Evolutionary conservation across 2,329 filamentous ascomycete species (phyloP), one percentile per base, ranked within the genome.

Genomic region (Colletotrichum lupini): DNA sequence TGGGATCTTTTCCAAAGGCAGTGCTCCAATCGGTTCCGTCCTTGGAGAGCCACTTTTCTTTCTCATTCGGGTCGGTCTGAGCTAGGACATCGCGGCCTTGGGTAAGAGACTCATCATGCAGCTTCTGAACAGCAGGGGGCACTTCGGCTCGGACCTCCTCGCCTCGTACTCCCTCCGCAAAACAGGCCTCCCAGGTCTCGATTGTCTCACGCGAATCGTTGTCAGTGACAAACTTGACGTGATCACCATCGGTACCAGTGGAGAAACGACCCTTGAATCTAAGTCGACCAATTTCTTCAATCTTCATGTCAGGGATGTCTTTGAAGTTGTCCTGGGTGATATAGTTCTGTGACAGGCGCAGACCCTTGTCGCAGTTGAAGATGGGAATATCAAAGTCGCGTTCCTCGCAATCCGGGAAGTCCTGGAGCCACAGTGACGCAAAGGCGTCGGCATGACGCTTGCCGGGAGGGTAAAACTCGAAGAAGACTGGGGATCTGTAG

Each of bases 101-200:
- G 0, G 92, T 92, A 46, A 98, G 84, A 0, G 94, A 96, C 74
- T 93, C 87, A 35, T 97, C 94, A 80, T 98, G 96, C 12, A 98
- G 86, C 77, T 92, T 88, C 81, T 93, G 90, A 0, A 96, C 88
- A 12, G 89, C 84, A 1, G 92, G 90, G 0, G 95, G 94, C 0
- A 98, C 86, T 78, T 97, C 93, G 28, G 91, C 88, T 11, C 89
- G 85, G 1, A 98, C 94, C 32, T 91, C 88, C 68, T 92, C 89
- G 16, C 87, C 83, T 2, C 97, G 91, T 0, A 98, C 94, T 14
- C 96, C 96, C 81, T 98, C 95, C 0, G 95, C 91, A 53, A 93
- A 90, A 81, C 96, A 98, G 0, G 95, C 94, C 82, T 98, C 95
- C 95, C 95, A 98, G 0, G 93, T 94, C 84, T 98, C 96, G 76